Percentiles rank a stretch among this genome's conserved stretches.
These are phyloP conservation scores for Claviceps humidiphila DNA, from an alignment of 2,329 filamentous ascomycete genomes.

Conservation along the genomic window DNA sequence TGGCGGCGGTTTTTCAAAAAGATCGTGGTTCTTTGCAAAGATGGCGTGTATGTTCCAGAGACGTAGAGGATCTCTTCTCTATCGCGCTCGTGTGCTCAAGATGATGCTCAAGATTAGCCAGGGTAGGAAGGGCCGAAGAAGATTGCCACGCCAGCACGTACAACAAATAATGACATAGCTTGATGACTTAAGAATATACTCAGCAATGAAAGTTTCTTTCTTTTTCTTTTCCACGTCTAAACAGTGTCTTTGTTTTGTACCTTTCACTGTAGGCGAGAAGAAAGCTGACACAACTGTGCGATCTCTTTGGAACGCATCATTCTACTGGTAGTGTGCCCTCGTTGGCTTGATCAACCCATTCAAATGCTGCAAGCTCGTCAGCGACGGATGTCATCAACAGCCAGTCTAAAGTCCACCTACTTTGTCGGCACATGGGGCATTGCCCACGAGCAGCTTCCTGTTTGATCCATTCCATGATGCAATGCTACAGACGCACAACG, in stretches of 20 bases:
- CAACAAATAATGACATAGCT: not conserved
- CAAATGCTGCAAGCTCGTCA: constrained; percentile 20
- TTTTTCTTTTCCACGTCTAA: too few relatives aligned
- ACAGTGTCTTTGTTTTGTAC: too few relatives aligned
- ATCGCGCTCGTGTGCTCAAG: not conserved
- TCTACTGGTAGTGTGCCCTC: constrained; percentile 16
- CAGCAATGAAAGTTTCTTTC: not conserved
- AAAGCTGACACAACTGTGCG: not conserved
- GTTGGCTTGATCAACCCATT: constrained; percentile 26
- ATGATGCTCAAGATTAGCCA: not conserved
- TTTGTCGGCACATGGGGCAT: constrained; percentile 96
- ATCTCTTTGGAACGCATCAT: constrained; percentile 5
- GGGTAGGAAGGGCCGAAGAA: not conserved
- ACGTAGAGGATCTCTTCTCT: constrained; percentile 15
- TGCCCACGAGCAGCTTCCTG: constrained; percentile 87
- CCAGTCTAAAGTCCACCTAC: constrained; percentile 29
- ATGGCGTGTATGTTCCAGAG: constrained; percentile 54
- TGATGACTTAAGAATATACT: not conserved
- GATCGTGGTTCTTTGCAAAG: constrained; percentile 75
- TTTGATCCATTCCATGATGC: constrained; percentile 90
- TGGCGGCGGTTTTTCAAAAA: constrained; percentile 97
- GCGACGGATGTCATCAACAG: not conserved
- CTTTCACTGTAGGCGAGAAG: not conserved
- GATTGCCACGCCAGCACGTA: not conserved
- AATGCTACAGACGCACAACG: constrained; percentile 50